Evolutionary conservation across 805 yeast genomes (phyloP), one percentile per base, ranked within the genome.

Genomic region (Sugiyamaella lignohabitans): DNA sequence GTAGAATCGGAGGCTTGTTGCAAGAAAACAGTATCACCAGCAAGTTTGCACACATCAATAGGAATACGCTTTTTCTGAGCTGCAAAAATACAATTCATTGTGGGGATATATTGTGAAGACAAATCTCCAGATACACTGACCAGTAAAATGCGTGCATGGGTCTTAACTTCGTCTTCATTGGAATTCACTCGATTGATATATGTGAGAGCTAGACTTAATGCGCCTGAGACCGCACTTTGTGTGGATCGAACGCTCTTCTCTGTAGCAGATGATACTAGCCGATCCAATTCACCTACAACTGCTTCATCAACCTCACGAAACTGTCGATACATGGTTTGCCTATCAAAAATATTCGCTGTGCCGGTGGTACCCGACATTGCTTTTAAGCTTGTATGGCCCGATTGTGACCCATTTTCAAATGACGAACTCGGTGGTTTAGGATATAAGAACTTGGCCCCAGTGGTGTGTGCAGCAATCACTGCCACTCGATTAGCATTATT

Each of bases 1-100:
- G 98, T 91, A 5, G 96, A 87, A 66, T 93, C 98, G 0, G 95
- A 78, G 0, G 98, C 96, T 61, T 93, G 98, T 61, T 93, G 98
- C 50, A 93, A 68, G 61, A 88, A 91, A 2, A 94, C 84, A 1
- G 94, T 80, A 52, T 78, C 78, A 2, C 63, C 61, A 0, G 83
- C 83, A 23, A 93, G 68, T 59, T 89, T 88, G 50, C 95, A 91
- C 10, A 89, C 89, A 63, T 93, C 98, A 19, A 93, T 80, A 2
- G 96, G 84, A 16, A 89, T 78, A 56, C 80, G 48, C 53, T 84
- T 84, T 35, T 89, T 91, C 56, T 93, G 96, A 0, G 98, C 96
- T 0, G 97, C 91, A 67, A 93, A 93, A 24, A 93, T 91, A 50
- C 93, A 76, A 64, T 93, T 93, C 98, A 93, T 93, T 38, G 87